Conservation (phyloP, 163 green algal genomes). For the Volvox carteri region DNA sequence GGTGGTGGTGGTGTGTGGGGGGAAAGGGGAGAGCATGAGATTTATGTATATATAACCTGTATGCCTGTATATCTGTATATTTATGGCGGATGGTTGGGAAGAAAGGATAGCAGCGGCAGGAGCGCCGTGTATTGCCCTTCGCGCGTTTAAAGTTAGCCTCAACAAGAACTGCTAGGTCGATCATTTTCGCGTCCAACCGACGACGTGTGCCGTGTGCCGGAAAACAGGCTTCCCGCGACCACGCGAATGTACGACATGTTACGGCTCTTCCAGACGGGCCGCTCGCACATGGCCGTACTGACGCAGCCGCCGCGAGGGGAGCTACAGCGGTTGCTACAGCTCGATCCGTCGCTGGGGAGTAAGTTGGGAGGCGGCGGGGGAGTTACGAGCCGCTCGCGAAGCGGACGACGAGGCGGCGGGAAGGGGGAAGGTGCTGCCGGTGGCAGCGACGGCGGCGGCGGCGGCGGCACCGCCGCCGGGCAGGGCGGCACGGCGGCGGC, state of each 20-base stretch:
- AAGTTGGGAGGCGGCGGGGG: no score
- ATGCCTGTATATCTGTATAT: no score
- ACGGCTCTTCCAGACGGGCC: conserved; percentile 94
- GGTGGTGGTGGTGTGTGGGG: neutral
- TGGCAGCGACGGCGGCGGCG: neutral
- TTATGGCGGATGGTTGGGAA: no score
- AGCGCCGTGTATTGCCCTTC: no score
- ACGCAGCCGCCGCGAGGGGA: conserved; percentile 59
- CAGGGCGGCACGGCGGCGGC: neutral
- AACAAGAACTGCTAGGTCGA: no score
- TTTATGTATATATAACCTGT: no score
- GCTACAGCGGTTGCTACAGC: neutral
- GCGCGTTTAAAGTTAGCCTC: no score
- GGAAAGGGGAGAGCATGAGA: neutral
- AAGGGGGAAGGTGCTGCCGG: neutral
- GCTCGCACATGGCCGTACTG: conserved; percentile 94
- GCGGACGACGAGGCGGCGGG: neutral
- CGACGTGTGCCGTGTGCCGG: no score
- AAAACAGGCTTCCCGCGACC: conserved; percentile 69
- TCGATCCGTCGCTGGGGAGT: neutral
- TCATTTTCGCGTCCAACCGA: no score
- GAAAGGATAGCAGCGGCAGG: no score
- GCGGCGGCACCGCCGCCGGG: neutral
- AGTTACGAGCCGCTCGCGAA: neutral
- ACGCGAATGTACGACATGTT: conserved; percentile 95